Conservation (phyloP, 441 rosid species). For the Capsella rubella region DNA sequence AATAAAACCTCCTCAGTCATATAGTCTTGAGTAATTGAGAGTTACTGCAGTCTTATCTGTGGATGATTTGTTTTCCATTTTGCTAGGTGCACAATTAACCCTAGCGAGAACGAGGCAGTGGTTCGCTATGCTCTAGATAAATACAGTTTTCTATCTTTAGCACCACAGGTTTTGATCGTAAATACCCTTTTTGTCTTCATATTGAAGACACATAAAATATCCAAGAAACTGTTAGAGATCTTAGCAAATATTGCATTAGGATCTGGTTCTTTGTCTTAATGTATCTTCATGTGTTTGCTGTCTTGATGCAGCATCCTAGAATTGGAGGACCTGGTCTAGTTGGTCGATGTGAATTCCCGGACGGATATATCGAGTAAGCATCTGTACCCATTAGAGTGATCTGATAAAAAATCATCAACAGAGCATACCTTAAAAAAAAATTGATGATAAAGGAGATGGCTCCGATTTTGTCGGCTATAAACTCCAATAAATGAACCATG, state of each 20-base stretch:
- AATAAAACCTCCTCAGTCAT: not conserved
- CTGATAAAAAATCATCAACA: not conserved
- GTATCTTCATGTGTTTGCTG: constrained; percentile 1
- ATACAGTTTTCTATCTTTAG: constrained; percentile 78
- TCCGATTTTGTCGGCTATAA: not conserved
- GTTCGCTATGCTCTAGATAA: constrained; percentile 92
- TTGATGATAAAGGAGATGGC: constrained; percentile 5
- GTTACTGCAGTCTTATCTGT: constrained; percentile 7
- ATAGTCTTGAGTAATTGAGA: constrained; percentile 2
- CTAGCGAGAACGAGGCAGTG: constrained; percentile 93
- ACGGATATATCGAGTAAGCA: constrained; percentile 87
- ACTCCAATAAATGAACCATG: not conserved
- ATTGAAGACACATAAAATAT: constrained; percentile 1
- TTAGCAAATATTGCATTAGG: not conserved
- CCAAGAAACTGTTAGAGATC: not conserved
- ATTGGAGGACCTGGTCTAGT: constrained; percentile 94
- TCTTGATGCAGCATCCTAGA: constrained; percentile 71
- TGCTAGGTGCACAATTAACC: constrained; percentile 90
- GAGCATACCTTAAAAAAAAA: not conserved
- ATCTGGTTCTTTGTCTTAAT: constrained; percentile 19
- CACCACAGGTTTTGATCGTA: constrained; percentile 72
- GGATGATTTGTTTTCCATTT: constrained; percentile 33
- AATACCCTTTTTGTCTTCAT: not conserved
- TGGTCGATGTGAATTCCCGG: constrained; percentile 70
- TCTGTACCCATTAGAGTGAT: not conserved